Evolutionary conservation across 805 yeast genomes (phyloP).

Genomic region (Barnettozyma sp.): DNA sequence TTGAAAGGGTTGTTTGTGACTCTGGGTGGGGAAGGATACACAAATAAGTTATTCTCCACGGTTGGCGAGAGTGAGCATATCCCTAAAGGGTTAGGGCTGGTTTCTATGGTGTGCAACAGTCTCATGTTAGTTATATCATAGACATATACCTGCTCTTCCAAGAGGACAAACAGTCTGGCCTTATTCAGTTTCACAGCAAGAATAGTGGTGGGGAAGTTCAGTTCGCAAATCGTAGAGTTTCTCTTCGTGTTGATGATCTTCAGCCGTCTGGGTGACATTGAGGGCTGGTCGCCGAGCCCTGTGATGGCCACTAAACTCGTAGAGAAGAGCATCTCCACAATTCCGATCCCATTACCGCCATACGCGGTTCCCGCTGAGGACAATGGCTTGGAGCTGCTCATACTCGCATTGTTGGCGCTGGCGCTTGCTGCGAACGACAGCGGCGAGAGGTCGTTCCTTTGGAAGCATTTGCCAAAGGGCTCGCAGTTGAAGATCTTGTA

Average conservation of each 20-base stretch:
- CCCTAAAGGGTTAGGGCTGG: slow-evolving; percentile 43
- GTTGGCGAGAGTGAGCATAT: slow-evolving; percentile 55
- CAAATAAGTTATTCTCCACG: slow-evolving; percentile 46
- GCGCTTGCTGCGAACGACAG: too few species aligned
- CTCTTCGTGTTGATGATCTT: slow-evolving; percentile 76
- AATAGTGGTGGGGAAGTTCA: slow-evolving; percentile 59
- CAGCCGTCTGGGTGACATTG: slow-evolving; percentile 71
- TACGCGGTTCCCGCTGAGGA: too few species aligned
- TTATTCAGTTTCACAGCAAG: slow-evolving; percentile 58
- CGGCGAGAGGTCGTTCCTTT: slow-evolving; percentile 27
- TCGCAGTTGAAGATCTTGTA: slow-evolving; percentile 65
- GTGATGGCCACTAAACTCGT: slow-evolving; percentile 67
- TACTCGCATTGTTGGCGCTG: too few species aligned
- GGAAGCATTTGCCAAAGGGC: slow-evolving; percentile 52
- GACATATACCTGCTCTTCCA: slow-evolving; percentile 59
- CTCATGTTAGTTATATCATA: slow-evolving; percentile 70
- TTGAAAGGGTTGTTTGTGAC: slow-evolving; percentile 24
- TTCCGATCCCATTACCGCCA: slow-evolving; percentile 40
- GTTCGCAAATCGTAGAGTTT: slow-evolving; percentile 55
- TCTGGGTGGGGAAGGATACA: slow-evolving; percentile 74
- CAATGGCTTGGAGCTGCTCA: too few species aligned
- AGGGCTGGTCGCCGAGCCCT: slow-evolving; percentile 63
- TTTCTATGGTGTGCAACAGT: slow-evolving; percentile 49
- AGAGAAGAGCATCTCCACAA: slow-evolving; percentile 71
- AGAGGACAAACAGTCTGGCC: slow-evolving; percentile 52